Percentiles rank a stretch among this genome's conserved stretches.
These are phyloP conservation scores for Neurospora sp. DNA, from an alignment of 495 filamentous ascomycete species.

Conservation along the genomic window DNA sequence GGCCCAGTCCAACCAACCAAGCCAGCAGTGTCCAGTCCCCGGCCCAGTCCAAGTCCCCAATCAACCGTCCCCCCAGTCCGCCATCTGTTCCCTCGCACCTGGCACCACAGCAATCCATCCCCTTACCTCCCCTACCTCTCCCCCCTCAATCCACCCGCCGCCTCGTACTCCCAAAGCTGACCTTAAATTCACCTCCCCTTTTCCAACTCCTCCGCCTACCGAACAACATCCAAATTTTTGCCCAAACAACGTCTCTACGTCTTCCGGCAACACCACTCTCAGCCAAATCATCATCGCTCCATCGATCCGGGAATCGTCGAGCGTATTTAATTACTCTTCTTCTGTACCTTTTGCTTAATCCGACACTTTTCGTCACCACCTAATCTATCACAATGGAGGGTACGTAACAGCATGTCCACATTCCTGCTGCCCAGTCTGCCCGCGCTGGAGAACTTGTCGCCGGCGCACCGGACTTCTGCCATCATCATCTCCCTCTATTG, in stretches of 20 bases:
- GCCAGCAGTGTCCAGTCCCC: neutral
- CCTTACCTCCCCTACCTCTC: constrained; percentile 16
- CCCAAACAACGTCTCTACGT: constrained; percentile 22
- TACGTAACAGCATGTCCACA: constrained; percentile 20
- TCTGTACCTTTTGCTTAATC: constrained; percentile 20
- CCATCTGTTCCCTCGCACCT: neutral
- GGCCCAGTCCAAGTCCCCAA: neutral
- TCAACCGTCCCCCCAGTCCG: neutral
- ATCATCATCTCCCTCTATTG: neutral
- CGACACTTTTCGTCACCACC: constrained; percentile 25
- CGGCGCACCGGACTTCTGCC: neutral
- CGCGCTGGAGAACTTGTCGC: neutral
- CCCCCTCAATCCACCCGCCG: constrained; percentile 20
- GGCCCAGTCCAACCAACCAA: neutral
- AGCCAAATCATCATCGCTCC: constrained; percentile 27
- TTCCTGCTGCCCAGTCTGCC: constrained; percentile 3
- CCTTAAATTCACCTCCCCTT: constrained; percentile 45
- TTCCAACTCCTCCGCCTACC: constrained; percentile 28
- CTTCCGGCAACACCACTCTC: constrained; percentile 2
- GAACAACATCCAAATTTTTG: constrained; percentile 24
- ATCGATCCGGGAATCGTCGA: constrained; percentile 36
- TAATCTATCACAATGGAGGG: constrained; percentile 45
- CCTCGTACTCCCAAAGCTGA: constrained; percentile 23
- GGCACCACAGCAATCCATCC: constrained; percentile 9
- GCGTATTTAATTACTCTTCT: constrained; percentile 26